These are phyloP conservation scores for Phytopythium kandeliae DNA, from an alignment of 352 stramenopile genomes.

Conservation along the genomic window DNA sequence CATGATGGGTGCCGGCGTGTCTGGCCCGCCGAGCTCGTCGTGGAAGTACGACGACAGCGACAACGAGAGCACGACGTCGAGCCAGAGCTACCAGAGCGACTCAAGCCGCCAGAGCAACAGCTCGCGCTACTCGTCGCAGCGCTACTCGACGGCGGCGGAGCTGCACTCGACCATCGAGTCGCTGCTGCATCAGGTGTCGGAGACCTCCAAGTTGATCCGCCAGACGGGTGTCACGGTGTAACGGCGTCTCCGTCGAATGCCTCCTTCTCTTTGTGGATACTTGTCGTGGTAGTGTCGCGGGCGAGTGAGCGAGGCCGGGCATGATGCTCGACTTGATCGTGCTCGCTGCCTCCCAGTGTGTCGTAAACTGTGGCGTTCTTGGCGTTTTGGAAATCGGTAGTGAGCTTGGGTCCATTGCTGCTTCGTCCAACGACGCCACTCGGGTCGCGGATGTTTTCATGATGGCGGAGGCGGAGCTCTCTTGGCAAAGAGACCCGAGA, in stretches of 20 bases:
- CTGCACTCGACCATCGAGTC: constrained; percentile 73
- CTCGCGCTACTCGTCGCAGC: constrained; percentile 33
- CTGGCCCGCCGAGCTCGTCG: constrained; percentile 16
- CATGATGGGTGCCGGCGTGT: constrained; percentile 13
- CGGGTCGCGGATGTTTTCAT: no score
- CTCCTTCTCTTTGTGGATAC: neutral
- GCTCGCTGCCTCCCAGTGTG: neutral
- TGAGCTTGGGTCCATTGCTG: neutral
- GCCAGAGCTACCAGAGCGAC: constrained; percentile 22
- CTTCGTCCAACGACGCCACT: no score
- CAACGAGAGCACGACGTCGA: constrained; percentile 46
- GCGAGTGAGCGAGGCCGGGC: neutral
- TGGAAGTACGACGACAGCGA: constrained; percentile 55
- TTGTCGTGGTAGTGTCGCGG: neutral
- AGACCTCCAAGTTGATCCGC: constrained; percentile 58
- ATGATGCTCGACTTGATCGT: neutral
- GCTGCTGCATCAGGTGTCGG: constrained; percentile 55
- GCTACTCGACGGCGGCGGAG: constrained; percentile 41
- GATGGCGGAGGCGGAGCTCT: neutral
- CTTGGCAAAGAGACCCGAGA: constrained; percentile 6
- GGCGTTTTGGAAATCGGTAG: neutral
- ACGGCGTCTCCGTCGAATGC: neutral
- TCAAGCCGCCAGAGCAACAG: constrained; percentile 27
- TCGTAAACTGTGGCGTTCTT: neutral
- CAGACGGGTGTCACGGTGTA: constrained; percentile 37